These are phyloP conservation scores for Aristolochia contorta DNA, from an alignment of 164 flowering plant genomes.

Conservation along the genomic window DNA sequence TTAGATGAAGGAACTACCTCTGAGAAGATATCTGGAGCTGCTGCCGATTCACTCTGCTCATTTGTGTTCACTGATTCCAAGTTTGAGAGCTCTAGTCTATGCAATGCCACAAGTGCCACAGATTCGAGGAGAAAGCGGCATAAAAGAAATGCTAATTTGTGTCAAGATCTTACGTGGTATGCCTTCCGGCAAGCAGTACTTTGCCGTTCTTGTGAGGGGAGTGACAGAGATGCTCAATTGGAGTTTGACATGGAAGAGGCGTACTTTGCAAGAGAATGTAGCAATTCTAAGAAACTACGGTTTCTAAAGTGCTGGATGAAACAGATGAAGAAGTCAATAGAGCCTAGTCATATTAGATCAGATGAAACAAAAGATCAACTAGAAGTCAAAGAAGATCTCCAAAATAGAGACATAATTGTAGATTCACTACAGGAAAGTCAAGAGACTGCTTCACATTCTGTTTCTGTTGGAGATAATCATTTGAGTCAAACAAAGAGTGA, in stretches of 20 bases:
- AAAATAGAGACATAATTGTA: constrained; percentile 9
- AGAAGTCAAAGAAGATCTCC: constrained; percentile 17
- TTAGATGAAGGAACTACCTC: constrained; percentile 12
- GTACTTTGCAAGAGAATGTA: constrained; percentile 32
- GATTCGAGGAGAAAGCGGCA: constrained; percentile 21
- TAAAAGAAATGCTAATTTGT: constrained; percentile 15
- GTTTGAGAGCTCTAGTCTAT: constrained; percentile 7
- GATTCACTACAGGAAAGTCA: constrained; percentile 29
- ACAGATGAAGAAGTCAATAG: constrained; percentile 33
- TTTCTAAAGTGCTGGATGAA: constrained; percentile 93
- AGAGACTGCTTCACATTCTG: constrained; percentile 25
- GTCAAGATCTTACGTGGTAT: constrained; percentile 51
- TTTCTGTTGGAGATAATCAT: constrained; percentile 29
- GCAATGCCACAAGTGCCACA: constrained; percentile 2
- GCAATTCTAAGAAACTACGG: constrained; percentile 55
- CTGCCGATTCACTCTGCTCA: constrained; percentile 8
- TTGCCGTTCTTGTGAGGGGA: constrained; percentile 10
- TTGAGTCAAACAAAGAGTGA: constrained; percentile 22
- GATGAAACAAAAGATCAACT: constrained; percentile 12
- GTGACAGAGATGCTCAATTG: not conserved
- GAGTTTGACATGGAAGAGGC: constrained; percentile 42
- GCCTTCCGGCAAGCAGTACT: constrained; percentile 47
- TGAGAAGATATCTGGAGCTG: constrained; percentile 5
- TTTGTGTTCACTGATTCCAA: constrained; percentile 17
- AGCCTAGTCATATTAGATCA: constrained; percentile 1